A percentile compares a stretch with the other conserved stretches of the same genome.
Conservation (phyloP, 1,284 basidiomycete genomes). For the Puccinia hordei region DNA sequence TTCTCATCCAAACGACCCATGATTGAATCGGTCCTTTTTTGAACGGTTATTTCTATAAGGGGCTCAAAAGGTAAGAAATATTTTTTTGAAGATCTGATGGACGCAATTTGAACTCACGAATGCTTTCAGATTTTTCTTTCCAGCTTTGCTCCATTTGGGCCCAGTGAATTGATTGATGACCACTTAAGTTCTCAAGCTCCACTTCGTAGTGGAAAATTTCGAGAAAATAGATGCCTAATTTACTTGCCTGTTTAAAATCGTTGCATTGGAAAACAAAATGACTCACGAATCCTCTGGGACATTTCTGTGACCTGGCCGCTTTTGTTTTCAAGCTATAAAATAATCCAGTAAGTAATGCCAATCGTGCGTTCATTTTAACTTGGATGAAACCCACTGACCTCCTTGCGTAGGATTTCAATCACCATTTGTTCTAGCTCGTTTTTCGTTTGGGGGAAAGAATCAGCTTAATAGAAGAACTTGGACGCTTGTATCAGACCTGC, state of each 20-base stretch:
- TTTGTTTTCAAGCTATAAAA: constrained; percentile 24
- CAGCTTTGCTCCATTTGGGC: constrained; percentile 9
- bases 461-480: not conserved
- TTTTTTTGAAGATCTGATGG: not conserved
- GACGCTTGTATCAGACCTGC: not conserved
- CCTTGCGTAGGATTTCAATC: constrained; percentile 40
- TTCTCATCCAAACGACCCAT: constrained; percentile 27
- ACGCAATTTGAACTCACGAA: constrained; percentile 6
- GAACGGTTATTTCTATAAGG: not conserved
- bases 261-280: not conserved
- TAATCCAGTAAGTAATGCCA: not conserved
- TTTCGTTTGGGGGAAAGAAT: no score
- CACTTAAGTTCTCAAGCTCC: constrained; percentile 9
- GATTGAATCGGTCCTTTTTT: not conserved
- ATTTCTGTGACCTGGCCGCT: constrained; percentile 34
- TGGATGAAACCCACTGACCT: constrained; percentile 1
- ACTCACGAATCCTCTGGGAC: constrained; percentile 33
- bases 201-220: constrained; percentile 3
- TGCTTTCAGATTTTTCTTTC: constrained; percentile 11
- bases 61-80: not conserved
- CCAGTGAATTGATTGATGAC: constrained; percentile 7
- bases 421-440: constrained; percentile 46
- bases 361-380: not conserved
- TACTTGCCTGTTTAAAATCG: not conserved
- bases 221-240: not conserved